Evolutionary conservation across 768 basidiomycete species (phyloP), one percentile per base, ranked within the genome.

Genomic region (Crepidotus variabilis): DNA sequence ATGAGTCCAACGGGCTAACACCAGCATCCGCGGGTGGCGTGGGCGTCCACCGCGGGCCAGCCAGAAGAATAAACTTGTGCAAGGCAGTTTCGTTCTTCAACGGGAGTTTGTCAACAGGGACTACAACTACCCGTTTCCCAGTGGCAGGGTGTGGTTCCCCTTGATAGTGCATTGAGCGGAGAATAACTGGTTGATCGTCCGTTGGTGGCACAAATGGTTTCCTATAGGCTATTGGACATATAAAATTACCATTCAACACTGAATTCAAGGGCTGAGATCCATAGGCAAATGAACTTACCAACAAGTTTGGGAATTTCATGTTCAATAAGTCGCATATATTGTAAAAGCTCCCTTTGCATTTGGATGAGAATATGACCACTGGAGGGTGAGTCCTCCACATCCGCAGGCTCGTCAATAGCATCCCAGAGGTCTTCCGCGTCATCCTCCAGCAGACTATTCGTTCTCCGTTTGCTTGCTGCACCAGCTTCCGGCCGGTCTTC

Each of bases 241-340:
- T 52, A 46, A 47, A 50, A 33, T 18, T 51, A 46, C 45, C 33
- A 45, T 52, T 35, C 56, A 62, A 47, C 32, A 48, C 33, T 8
- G 28, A 28, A n/a, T 10, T 2, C 32, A 16, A 53, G 24, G 10
- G 0, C 51, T 35, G 22, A 32, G 35, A 48, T 6, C 35, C n/a
- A 34, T 18, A 28, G 11, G 24, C 35, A n/a, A 50, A 49, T 20
- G 50, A 23, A 61, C 71, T 43, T 56, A 94, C 94, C 87, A 63
- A 91, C 85, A 51, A 96, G 83, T 67, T 89, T 85, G 20, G 90
- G 88, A 81, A 92, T 84, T 72, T 96, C 93, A 61, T 90, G 85
- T 68, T 94, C 92, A 57, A 95, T 91, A 59, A 94, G 78, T 52
- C 93, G 82, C 67, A 95, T 73, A 67, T 93, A 90, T 61, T 90